Percentiles rank a stretch among this genome's conserved stretches.
These are phyloP conservation scores for Sclerotinia subarctica DNA, from an alignment of 2,329 filamentous ascomycete genomes.

Conservation along the genomic window DNA sequence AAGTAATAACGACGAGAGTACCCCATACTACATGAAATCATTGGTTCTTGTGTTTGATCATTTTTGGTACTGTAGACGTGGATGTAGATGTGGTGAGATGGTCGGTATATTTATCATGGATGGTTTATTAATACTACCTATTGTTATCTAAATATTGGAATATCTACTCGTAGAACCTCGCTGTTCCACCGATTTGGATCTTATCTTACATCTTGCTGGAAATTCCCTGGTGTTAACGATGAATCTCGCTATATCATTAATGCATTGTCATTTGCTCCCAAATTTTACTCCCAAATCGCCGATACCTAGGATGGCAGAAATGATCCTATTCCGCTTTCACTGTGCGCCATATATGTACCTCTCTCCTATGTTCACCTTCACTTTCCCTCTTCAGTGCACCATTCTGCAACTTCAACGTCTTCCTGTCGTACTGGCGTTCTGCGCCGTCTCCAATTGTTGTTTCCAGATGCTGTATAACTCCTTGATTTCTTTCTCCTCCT, in stretches of 20 bases:
- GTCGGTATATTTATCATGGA: too few species aligned
- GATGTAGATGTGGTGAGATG: too few species aligned
- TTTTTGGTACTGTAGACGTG: too few species aligned
- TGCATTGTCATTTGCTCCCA: neutral
- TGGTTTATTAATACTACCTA: too few species aligned
- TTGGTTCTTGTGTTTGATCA: too few species aligned
- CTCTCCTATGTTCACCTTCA: neutral
- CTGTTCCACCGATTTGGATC: neutral
- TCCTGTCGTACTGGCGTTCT: slow-evolving; percentile 25
- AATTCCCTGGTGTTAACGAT: too few species aligned
- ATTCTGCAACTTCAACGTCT: neutral
- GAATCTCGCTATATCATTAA: neutral
- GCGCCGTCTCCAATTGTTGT: slow-evolving; percentile 53
- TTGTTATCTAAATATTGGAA: too few species aligned
- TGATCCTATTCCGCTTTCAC: neutral
- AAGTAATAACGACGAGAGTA: too few species aligned
- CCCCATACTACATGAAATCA: too few species aligned
- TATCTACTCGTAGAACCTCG: neutral
- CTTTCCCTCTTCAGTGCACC: neutral
- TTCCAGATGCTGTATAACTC: slow-evolving; percentile 65
- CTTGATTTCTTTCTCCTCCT: slow-evolving; percentile 54
- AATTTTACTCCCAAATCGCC: neutral
- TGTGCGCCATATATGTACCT: neutral
- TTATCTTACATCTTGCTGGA: too few species aligned
- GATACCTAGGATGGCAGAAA: neutral